Base-by-base conservation (phyloP, 352 stramenopile genomes). In the Phytophthora sp. region DNA sequence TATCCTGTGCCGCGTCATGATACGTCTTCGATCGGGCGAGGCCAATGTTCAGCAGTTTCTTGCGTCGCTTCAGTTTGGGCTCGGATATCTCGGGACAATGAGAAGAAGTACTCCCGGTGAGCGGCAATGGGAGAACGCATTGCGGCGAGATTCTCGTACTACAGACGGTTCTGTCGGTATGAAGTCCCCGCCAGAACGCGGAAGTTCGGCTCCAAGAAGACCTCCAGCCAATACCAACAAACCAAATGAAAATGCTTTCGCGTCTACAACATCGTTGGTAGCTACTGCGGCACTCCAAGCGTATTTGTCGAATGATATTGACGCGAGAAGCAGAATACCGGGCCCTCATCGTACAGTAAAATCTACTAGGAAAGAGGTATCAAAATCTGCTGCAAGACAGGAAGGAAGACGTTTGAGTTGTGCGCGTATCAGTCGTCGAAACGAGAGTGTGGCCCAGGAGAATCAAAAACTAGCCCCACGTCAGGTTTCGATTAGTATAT, bases 31-130 rank as follows among this genome's bases (percentile, higher is more conserved):
- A 44, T 24, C 17, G 20, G 17, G 11, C 10, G 11, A 21, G 5
- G 34, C 17, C 24, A 44, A 10, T 21, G 13, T n/a, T 17, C 4
- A 63, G 51, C 37, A 63, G 63, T 72, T 72, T 69, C 49, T 64
- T 21, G 57, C 64, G 64, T 72, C 64, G 37, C 45, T 69, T 72
- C 43, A 58, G 7, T 15, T 45, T 46, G 3, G 12, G 31, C 21
- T 42, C 4, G 17, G 21, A 57, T 56, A 28, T 43, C 13, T 9
- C 23, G 17, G 17, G 21, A 5, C 21, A 35, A 72, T 72, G 63
- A 62, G 48, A 44, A 39, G 55, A 31, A 27, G 38, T 0, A 51
- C 55, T 49, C 12, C 23, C 21, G 42, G 55, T 38, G 39, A 59
- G 38, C 34, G 51, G 7, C 63, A 50, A 56, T 67, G 62, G 55